Base-by-base conservation (phyloP, 805 yeast species). In the Lachancea meyersii region DNA sequence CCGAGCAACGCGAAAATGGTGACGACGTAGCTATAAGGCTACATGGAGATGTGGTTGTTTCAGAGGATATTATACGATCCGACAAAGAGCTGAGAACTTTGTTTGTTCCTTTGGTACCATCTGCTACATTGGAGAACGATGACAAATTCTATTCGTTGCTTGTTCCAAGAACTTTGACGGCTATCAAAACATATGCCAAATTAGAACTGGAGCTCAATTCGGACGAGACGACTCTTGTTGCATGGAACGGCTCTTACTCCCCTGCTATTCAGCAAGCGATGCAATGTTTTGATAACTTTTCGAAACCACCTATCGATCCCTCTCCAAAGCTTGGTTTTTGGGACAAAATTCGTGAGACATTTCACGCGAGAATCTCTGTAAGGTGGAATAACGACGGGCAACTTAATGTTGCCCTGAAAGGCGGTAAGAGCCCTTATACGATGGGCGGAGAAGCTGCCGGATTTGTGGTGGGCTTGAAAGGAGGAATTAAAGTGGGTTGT, bases 231-330 rank as follows among this genome's bases (percentile, higher is more conserved):
- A 77, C 89, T 0, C 67, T 82, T 23, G 76, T 86, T 28, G 76
- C 84, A 0, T 88, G 96, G 95, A 93, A 95, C 27, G 79, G 79
- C 24, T 82, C 91, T 0, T 81, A 83, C 51, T 86, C 82, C 51
- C 88, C 95, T 14, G 89, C 88, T 1, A 74, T 89, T 23, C 87
- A 86, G 50, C 89, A 86, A 50, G 71, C 81, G 1, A 82, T 85
- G 79, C 66, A 79, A 43, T 82, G 77, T 43, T 73, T 89, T 46
- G 95, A 88, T 53, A 79, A 82, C 35, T 86, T 89, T 57, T 79
- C 94, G 1, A 89, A 91, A 59, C 95, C 96, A 0, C 95, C 94
- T 0, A 65, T 84, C 13, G 97, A 89, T 59, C 89, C 89, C 0
- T 86, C 96, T 1, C 74, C 77, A 3, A 83, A 82, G 51, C 65